These are phyloP conservation scores for Metroxylon sagu DNA, from an alignment of 176 grass and related monocot species.

Conservation along the genomic window DNA sequence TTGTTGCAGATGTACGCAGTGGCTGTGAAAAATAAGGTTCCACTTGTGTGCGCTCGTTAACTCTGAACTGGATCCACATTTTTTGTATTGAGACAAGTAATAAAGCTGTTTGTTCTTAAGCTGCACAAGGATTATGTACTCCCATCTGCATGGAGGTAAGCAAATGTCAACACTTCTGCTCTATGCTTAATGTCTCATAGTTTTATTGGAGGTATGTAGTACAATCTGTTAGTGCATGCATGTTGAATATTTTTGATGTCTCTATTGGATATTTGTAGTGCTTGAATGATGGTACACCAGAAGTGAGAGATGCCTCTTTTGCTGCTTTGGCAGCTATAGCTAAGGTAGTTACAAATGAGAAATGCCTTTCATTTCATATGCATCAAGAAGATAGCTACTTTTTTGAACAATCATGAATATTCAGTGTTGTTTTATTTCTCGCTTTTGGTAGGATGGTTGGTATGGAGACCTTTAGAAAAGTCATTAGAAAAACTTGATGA, in stretches of 20 bases:
- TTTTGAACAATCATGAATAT: too few relatives aligned
- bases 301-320: slow-evolving; percentile 91
- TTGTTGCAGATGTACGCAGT: slow-evolving; percentile 68
- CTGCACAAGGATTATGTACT: slow-evolving; percentile 98
- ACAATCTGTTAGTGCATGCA: not conserved
- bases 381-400: too few relatives aligned
- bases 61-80: slow-evolving; percentile 74
- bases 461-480: slow-evolving; percentile 90
- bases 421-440: slow-evolving; percentile 6
- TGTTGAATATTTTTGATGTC: not conserved
- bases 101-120: slow-evolving; percentile 76
- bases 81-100: slow-evolving; percentile 97
- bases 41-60: slow-evolving; percentile 82
- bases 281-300: slow-evolving; percentile 96
- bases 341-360: slow-evolving; percentile 41
- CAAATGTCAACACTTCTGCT: not conserved
- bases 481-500: slow-evolving; percentile 96
- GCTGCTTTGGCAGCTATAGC: slow-evolving; percentile 74
- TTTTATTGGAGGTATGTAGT: too few relatives aligned
- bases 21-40: slow-evolving; percentile 97
- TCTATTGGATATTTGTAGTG: slow-evolving; percentile 36
- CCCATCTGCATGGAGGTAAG: slow-evolving; percentile 96
- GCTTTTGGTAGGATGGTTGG: slow-evolving; percentile 83
- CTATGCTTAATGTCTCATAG: too few relatives aligned
- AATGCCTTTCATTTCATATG: too few relatives aligned